Evolutionary conservation across 192 early-diverging fungal species (phyloP).

Genomic region (Coemansia sp.): DNA sequence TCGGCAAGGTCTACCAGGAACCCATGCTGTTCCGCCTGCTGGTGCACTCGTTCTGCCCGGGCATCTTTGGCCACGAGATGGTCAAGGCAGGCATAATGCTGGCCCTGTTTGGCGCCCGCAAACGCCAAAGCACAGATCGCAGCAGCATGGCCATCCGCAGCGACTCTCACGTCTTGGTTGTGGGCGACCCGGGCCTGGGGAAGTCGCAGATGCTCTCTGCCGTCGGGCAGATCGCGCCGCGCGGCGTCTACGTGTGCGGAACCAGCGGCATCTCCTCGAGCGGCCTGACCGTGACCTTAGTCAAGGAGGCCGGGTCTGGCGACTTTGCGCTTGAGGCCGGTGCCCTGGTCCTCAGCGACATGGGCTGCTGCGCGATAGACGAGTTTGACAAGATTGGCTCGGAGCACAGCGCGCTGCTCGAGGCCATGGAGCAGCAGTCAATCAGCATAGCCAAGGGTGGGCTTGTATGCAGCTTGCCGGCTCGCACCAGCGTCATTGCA

Average conservation of each 20-base stretch:
- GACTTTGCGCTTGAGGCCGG: constrained; percentile 79
- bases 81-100: constrained; percentile 82
- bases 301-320: constrained; percentile 66
- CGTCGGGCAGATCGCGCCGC: constrained; percentile 72
- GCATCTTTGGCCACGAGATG: constrained; percentile 80
- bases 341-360: constrained; percentile 83
- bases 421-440: constrained; percentile 88
- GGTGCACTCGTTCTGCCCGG: constrained; percentile 76
- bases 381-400: constrained; percentile 89
- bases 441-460: constrained; percentile 87
- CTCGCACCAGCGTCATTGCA: constrained; percentile 81
- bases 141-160: constrained; percentile 58
- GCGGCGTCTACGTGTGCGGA: constrained; percentile 79
- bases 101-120: constrained; percentile 68
- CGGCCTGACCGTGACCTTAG: constrained; percentile 69
- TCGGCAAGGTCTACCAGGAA: constrained; percentile 59
- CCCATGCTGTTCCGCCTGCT: constrained; percentile 67
- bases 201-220: constrained; percentile 87
- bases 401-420: constrained; percentile 73
- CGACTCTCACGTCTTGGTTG: constrained; percentile 72
- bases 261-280: constrained; percentile 64
- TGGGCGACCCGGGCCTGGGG: constrained; percentile 84
- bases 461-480: constrained; percentile 76
- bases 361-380: constrained; percentile 86
- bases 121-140: constrained; percentile 17